These are phyloP conservation scores for Euphrasia arctica DNA, from an alignment of 305 asterid species.

Conservation along the genomic window DNA sequence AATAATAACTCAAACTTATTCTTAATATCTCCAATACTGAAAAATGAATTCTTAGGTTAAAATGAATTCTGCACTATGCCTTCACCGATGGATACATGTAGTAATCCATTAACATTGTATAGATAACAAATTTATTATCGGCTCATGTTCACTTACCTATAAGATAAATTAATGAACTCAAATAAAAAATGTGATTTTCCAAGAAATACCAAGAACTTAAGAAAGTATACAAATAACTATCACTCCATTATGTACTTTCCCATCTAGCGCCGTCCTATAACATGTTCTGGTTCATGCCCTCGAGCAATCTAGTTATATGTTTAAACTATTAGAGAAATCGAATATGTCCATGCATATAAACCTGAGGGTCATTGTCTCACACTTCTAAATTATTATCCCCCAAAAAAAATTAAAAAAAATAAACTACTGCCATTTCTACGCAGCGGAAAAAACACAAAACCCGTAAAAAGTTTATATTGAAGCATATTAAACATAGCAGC, in stretches of 20 bases:
- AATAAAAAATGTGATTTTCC: not conserved
- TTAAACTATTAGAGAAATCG: not conserved
- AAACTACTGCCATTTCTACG: not conserved
- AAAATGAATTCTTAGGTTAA: not conserved
- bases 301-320: not conserved
- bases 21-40: conserved; percentile 5
- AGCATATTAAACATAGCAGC: conserved; percentile 9
- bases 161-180: not conserved
- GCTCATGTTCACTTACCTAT: not conserved
- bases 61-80: conserved; percentile 15
- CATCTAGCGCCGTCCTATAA: not conserved
- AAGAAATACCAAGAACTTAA: not conserved
- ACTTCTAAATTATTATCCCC: not conserved
- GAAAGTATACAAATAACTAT: not conserved
- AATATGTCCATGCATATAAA: not conserved
- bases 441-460: not conserved
- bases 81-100: conserved; percentile 5
- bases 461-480: not conserved
- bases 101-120: not conserved
- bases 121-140: not conserved
- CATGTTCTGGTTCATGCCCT: not conserved
- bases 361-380: not conserved
- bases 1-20: conserved; percentile 1
- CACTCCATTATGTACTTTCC: not conserved
- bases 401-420: not conserved